A percentile compares a stretch with the other conserved stretches of the same genome.
Conservation (phyloP, 331 rosid species). For the Arachis monticola region DNA sequence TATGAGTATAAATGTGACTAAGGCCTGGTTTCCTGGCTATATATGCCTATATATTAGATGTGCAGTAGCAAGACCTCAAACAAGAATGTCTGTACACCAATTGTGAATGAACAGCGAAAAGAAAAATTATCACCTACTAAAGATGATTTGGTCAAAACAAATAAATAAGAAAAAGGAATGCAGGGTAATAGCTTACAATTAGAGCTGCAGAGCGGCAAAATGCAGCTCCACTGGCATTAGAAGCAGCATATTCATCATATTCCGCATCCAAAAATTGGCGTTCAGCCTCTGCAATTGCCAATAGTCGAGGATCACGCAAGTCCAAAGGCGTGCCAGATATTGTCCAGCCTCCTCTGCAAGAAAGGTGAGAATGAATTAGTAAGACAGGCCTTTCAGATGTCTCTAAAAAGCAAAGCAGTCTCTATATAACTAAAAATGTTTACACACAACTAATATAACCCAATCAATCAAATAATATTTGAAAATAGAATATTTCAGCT, state of each 20-base stretch:
- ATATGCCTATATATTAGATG: neutral
- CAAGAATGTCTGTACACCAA: neutral
- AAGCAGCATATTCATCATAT: slow-evolving; percentile 89
- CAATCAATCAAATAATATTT: neutral
- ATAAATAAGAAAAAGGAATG: neutral
- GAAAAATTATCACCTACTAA: neutral
- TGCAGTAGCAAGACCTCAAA: slow-evolving; percentile 2
- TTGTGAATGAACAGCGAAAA: neutral
- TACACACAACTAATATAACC: neutral
- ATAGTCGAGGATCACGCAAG: slow-evolving; percentile 87
- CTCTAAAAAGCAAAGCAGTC: neutral
- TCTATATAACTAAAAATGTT: slow-evolving; percentile 9
- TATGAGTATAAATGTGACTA: neutral
- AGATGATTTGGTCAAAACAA: neutral
- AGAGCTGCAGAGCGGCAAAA: slow-evolving; percentile 93
- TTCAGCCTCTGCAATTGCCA: slow-evolving; percentile 96
- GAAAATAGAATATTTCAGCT: slow-evolving; percentile 25
- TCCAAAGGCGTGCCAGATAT: slow-evolving; percentile 93
- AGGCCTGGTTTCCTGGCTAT: neutral
- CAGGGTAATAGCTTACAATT: slow-evolving; percentile 62
- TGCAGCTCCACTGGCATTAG: slow-evolving; percentile 87
- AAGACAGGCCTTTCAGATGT: slow-evolving; percentile 32
- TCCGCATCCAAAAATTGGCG: slow-evolving; percentile 85
- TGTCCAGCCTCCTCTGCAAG: slow-evolving; percentile 94
- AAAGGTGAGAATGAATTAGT: slow-evolving; percentile 29